A percentile compares a stretch with the other conserved stretches of the same genome.
phyloP scores from a whole-genome alignment of 331 rosid genomes.

The Ulmus americana region DNA sequence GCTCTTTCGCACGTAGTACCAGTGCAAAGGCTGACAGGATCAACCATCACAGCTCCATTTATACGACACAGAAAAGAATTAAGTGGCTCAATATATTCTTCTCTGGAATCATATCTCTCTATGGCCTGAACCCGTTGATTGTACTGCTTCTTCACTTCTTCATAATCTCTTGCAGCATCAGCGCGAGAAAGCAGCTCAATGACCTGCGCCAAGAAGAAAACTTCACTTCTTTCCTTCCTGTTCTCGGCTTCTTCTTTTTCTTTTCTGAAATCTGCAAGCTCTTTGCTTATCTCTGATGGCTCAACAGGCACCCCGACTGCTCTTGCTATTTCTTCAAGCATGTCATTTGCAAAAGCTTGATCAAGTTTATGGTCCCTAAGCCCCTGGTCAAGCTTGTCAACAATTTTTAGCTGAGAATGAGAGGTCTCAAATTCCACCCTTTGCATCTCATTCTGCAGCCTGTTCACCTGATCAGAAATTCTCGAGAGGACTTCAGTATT shows the following conservation, averaged over 20 bases:
- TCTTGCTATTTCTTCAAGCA: constrained; percentile 60
- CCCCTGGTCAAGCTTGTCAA: constrained; percentile 60
- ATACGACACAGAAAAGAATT: constrained; percentile 53
- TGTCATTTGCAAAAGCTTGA: constrained; percentile 68
- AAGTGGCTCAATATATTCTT: constrained; percentile 51
- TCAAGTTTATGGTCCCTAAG: constrained; percentile 57
- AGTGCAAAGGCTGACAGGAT: constrained; percentile 84
- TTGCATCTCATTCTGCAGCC: constrained; percentile 72
- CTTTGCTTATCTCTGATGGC: constrained; percentile 69
- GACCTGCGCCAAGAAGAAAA: constrained; percentile 59
- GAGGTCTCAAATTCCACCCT: constrained; percentile 73
- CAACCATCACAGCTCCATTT: constrained; percentile 55
- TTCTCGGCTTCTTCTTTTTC: constrained; percentile 72
- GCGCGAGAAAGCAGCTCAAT: constrained; percentile 76
- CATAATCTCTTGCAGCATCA: constrained; percentile 78
- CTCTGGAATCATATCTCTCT: constrained; percentile 46
- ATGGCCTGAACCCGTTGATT: constrained; percentile 51
- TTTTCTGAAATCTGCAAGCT: constrained; percentile 60
- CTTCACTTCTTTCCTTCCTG: constrained; percentile 67
- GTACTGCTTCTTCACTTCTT: constrained; percentile 64
- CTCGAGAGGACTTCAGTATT: constrained; percentile 53
- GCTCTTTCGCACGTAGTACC: constrained; percentile 84
- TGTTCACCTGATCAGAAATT: constrained; percentile 64
- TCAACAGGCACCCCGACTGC: constrained; percentile 80
- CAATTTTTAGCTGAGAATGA: constrained; percentile 50